phyloP scores from a whole-genome alignment of 2,329 filamentous ascomycete species.

The Fusarium sp. region DNA sequence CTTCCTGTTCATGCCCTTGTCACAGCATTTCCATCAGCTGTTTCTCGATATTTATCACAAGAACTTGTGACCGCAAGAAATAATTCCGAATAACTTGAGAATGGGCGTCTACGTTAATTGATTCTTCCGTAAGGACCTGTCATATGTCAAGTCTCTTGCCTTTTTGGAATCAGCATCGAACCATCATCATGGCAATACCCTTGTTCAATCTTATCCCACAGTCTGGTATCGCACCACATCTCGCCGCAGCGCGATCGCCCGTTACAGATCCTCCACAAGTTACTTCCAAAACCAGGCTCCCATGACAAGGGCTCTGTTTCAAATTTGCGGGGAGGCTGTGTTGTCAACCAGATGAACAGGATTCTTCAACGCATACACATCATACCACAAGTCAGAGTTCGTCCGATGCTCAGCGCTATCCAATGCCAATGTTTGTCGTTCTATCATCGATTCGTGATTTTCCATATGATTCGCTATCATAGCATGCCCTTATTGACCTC shows the following conservation, averaged over 20 bases:
- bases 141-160: constrained; percentile 4
- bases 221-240: constrained; percentile 43
- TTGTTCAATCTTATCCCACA: constrained; percentile 35
- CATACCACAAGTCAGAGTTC: constrained; percentile 33
- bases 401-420: constrained; percentile 20
- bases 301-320: constrained; percentile 37
- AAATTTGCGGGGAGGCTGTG: constrained; percentile 24
- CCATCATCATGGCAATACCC: constrained; percentile 33
- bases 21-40: constrained; percentile 11
- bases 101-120: not conserved
- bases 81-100: constrained; percentile 7
- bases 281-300: constrained; percentile 4
- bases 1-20: constrained; percentile 22
- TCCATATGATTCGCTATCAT: constrained; percentile 57
- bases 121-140: constrained; percentile 10
- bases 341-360: constrained; percentile 12
- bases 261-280: constrained; percentile 32
- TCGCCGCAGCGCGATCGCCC: constrained; percentile 24
- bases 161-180: constrained; percentile 39
- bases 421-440: constrained; percentile 10
- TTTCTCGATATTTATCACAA: constrained; percentile 2
- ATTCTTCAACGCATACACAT: constrained; percentile 19
- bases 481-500: constrained; percentile 92
- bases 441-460: constrained; percentile 13
- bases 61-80: constrained; percentile 1